phyloP scores from a whole-genome alignment of 257 asterid genomes.

The Salvia hispanica region DNA sequence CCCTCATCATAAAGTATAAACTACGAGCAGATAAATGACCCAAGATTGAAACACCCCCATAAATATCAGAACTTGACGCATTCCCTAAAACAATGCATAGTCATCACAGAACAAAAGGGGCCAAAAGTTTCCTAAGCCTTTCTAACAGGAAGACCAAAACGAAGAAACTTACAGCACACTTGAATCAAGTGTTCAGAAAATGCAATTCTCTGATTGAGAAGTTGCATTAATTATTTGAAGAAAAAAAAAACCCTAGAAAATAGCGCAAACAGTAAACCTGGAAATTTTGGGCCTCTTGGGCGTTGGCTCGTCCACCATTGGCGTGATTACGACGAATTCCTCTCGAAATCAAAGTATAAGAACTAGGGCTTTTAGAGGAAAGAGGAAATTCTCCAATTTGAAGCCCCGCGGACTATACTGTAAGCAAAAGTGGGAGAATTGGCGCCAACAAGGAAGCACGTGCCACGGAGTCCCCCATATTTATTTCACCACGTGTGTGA shows the following conservation, averaged over 20 bases:
- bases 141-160: too few species aligned
- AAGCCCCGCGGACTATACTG: too few species aligned
- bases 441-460: conserved; percentile 42
- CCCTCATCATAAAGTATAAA: not conserved
- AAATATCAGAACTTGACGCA: conserved; percentile 20
- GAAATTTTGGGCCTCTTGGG: conserved; percentile 56
- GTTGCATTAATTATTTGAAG: too few species aligned
- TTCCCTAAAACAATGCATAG: conserved; percentile 23
- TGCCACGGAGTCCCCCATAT: conserved; percentile 1
- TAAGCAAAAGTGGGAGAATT: conserved; percentile 10
- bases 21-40: conserved; percentile 8
- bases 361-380: conserved; percentile 35
- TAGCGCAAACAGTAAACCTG: conserved; percentile 43
- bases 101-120: not conserved
- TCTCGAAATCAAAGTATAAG: not conserved
- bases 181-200: too few species aligned
- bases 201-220: too few species aligned
- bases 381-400: conserved; percentile 3
- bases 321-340: conserved; percentile 10
- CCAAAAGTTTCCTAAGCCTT: not conserved
- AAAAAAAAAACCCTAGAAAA: not conserved
- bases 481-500: too few species aligned
- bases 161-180: too few species aligned
- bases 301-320: conserved; percentile 54
- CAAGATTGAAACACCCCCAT: conserved; percentile 10